Evolutionary conservation across 1,284 basidiomycete species (phyloP).

Genomic region (Pyrrhoderma noxium): DNA sequence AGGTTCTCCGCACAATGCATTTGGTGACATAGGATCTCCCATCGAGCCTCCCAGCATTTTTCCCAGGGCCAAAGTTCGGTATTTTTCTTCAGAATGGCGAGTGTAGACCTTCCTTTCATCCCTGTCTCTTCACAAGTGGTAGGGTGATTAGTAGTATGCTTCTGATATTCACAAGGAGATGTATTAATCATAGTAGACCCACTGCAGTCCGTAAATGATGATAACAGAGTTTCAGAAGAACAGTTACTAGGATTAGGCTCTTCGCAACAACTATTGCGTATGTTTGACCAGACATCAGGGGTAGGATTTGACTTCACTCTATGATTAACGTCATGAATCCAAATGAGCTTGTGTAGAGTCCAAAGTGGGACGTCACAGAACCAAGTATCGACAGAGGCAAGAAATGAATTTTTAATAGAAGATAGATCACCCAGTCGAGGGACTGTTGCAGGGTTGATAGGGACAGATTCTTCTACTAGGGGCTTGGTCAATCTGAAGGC

Average conservation of each 20-base stretch:
- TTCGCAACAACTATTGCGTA: neutral
- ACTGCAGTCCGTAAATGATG: constrained; percentile 8
- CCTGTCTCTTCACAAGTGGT: neutral
- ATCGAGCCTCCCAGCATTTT: constrained; percentile 14
- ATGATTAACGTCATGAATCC: constrained; percentile 17
- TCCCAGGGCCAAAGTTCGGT: constrained; percentile 9
- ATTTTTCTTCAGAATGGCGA: neutral
- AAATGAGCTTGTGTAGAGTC: constrained; percentile 16
- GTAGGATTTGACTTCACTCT: neutral
- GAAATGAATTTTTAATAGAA: constrained; percentile 13
- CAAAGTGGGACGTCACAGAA: constrained; percentile 17
- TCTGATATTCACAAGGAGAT: neutral
- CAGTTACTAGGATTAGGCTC: constrained; percentile 6
- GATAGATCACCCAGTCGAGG: constrained; percentile 18
- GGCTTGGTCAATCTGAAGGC: neutral
- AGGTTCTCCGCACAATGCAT: constrained; percentile 13
- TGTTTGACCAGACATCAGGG: neutral
- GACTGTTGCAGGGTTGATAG: constrained; percentile 12
- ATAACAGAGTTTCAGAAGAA: constrained; percentile 8
- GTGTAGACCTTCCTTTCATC: no score
- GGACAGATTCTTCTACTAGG: neutral
- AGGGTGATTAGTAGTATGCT: neutral
- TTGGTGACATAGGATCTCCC: constrained; percentile 17
- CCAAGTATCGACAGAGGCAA: constrained; percentile 16
- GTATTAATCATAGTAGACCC: constrained; percentile 8